Conservation (phyloP, 768 basidiomycete species). For the Hydnum rufescens region DNA sequence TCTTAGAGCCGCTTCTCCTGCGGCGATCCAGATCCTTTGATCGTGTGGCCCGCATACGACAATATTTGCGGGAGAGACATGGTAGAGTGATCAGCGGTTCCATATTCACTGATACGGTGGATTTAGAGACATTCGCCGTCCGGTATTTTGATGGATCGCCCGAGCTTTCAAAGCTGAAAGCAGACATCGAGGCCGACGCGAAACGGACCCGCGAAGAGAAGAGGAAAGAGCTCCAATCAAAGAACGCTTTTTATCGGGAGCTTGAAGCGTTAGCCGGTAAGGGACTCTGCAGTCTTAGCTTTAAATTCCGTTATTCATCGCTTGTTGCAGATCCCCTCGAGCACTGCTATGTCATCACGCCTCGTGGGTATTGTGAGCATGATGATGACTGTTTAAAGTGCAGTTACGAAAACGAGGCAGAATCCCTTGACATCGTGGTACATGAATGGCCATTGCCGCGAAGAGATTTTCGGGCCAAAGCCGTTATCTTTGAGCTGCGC, state of each 20-base stretch:
- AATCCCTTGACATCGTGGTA: neutral
- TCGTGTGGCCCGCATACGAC: conserved; percentile 16
- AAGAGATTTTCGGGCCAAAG: neutral
- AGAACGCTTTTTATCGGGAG: no score
- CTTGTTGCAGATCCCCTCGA: neutral
- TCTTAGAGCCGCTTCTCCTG: conserved; percentile 27
- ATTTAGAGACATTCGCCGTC: conserved; percentile 16
- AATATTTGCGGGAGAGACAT: conserved; percentile 19
- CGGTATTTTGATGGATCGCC: conserved; percentile 19
- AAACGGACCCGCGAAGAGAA: conserved; percentile 11
- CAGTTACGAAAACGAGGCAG: neutral
- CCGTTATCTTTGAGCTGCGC: conserved; percentile 2
- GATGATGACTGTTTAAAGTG: neutral
- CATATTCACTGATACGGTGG: conserved; percentile 17
- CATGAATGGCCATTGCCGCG: conserved; percentile 5
- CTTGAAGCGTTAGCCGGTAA: no score
- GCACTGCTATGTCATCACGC: neutral
- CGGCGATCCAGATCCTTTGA: conserved; percentile 15
- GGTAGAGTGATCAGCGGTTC: conserved; percentile 13
- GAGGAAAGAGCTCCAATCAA: conserved; percentile 17
- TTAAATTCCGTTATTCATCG: no score
- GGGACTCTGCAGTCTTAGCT: no score
- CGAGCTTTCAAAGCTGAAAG: conserved; percentile 13
- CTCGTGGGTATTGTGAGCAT: neutral
- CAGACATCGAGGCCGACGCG: conserved; percentile 17